Conservation (phyloP, 2,329 filamentous ascomycete genomes). For the Verticillium alfalfae region DNA sequence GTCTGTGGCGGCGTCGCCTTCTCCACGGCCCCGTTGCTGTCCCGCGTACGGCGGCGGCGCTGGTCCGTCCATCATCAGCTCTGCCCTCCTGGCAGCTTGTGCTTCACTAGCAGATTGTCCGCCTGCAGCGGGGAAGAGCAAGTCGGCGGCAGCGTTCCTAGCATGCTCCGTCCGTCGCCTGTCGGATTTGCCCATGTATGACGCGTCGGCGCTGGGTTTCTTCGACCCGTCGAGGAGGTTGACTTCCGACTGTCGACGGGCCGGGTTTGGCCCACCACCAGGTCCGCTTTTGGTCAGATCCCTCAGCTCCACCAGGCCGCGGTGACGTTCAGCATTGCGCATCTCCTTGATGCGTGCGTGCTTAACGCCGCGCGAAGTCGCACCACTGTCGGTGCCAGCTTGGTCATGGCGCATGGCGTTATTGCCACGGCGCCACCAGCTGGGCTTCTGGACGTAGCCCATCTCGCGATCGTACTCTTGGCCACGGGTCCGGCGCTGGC, state of each 20-base stretch:
- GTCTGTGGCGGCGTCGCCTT: not conserved
- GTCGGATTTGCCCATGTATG: constrained; percentile 37
- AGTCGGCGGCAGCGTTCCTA: constrained; percentile 32
- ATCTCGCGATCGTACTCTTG: constrained; percentile 53
- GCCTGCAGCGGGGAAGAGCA: constrained; percentile 42
- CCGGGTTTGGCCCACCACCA: constrained; percentile 6
- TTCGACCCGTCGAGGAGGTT: constrained; percentile 15
- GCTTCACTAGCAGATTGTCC: constrained; percentile 14
- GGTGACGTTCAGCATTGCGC: constrained; percentile 2
- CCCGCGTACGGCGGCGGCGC: constrained; percentile 33
- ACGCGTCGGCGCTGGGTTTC: constrained; percentile 12
- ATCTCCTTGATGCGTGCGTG: constrained; percentile 12
- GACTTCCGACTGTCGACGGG: constrained; percentile 16
- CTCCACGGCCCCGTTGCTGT: constrained; percentile 15
- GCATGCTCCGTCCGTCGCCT: constrained; percentile 38
- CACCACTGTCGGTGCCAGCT: constrained; percentile 33
- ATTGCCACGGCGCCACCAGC: constrained; percentile 58
- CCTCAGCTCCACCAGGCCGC: constrained; percentile 18
- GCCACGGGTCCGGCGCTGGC: constrained; percentile 55
- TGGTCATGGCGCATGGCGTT: constrained; percentile 19
- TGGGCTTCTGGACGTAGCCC: constrained; percentile 54
- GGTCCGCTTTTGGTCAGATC: constrained; percentile 15
- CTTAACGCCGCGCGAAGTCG: not conserved
- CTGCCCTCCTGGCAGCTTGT: constrained; percentile 27
- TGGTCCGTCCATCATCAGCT: constrained; percentile 37